phyloP scores from a whole-genome alignment of 106 monocot species.

The Allium fistulosum region DNA sequence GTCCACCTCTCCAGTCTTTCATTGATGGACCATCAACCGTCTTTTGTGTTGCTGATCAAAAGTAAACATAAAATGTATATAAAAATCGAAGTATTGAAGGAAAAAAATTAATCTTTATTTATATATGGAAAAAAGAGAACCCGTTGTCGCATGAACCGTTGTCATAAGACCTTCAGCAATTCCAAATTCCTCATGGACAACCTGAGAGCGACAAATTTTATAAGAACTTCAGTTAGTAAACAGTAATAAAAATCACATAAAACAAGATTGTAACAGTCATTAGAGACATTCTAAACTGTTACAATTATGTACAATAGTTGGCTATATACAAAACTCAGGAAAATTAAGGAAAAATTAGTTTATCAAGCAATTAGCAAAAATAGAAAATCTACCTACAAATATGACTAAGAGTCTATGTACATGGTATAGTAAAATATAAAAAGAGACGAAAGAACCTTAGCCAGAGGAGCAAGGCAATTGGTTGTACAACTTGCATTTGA shows the following conservation, averaged over 20 bases:
- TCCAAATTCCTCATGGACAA: conserved; percentile 98
- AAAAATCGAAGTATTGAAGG: neutral
- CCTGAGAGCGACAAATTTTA: conserved; percentile 30
- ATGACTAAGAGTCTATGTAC: too few relatives aligned
- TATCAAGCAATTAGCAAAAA: too few relatives aligned
- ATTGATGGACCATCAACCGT: conserved; percentile 98
- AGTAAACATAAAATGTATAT: conserved; percentile 1
- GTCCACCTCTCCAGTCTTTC: conserved; percentile 98
- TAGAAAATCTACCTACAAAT: too few relatives aligned
- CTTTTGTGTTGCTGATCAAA: conserved; percentile 83
- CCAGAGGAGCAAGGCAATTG: conserved; percentile 95
- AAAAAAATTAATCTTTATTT: neutral
- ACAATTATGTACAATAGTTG: too few relatives aligned
- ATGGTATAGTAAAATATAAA: too few relatives aligned
- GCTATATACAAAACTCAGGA: too few relatives aligned
- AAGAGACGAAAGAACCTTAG: conserved; percentile 43
- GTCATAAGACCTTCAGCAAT: conserved; percentile 97
- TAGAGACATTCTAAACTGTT: too few relatives aligned
- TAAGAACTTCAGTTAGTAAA: too few relatives aligned
- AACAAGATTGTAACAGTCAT: too few relatives aligned
- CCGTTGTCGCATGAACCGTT: conserved; percentile 98
- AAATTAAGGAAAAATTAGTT: too few relatives aligned
- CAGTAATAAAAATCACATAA: too few relatives aligned
- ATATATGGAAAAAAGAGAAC: conserved; percentile 16
- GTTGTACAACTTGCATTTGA: conserved; percentile 99